These are phyloP conservation scores for Silene coronaria DNA, from an alignment of 179 eudicot species.

Conservation along the genomic window DNA sequence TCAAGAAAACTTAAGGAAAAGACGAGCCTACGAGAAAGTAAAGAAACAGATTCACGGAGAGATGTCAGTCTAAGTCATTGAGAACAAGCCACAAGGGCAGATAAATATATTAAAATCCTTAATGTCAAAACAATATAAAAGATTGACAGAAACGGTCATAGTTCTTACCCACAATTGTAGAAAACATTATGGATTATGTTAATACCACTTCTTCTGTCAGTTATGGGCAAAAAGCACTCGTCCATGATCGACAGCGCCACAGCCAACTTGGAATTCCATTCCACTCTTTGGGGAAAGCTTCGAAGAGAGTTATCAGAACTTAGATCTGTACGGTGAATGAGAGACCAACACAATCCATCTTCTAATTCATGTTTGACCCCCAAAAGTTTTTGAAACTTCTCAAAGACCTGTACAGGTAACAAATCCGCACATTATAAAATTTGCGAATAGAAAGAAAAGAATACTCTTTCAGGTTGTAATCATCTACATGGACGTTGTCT, in stretches of 20 bases:
- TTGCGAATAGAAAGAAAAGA: not conserved
- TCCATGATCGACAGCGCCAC: slow-evolving; percentile 86
- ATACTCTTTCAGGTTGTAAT: not conserved
- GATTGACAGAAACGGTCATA: slow-evolving; percentile 18
- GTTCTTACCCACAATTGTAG: slow-evolving; percentile 73
- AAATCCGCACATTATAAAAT: slow-evolving; percentile 1
- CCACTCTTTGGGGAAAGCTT: slow-evolving; percentile 59
- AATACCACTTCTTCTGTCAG: slow-evolving; percentile 79
- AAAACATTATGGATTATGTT: slow-evolving; percentile 76
- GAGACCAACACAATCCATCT: slow-evolving; percentile 80
- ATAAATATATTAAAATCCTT: not conserved
- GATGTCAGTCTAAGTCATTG: not conserved
- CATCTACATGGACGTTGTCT: not conserved
- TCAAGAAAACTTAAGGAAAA: not conserved
- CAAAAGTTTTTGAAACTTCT: slow-evolving; percentile 67
- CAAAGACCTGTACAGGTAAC: slow-evolving; percentile 52
- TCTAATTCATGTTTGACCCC: slow-evolving; percentile 87
- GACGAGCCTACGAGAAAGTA: not conserved
- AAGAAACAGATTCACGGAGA: not conserved
- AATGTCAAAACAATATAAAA: not conserved
- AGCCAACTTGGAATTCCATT: slow-evolving; percentile 88
- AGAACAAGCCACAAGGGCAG: not conserved
- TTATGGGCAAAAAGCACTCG: slow-evolving; percentile 88
- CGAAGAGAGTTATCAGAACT: slow-evolving; percentile 45
- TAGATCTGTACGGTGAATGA: slow-evolving; percentile 65